These are phyloP conservation scores for Penicillium paneum DNA, from an alignment of 2,329 filamentous ascomycete genomes.

Conservation along the genomic window DNA sequence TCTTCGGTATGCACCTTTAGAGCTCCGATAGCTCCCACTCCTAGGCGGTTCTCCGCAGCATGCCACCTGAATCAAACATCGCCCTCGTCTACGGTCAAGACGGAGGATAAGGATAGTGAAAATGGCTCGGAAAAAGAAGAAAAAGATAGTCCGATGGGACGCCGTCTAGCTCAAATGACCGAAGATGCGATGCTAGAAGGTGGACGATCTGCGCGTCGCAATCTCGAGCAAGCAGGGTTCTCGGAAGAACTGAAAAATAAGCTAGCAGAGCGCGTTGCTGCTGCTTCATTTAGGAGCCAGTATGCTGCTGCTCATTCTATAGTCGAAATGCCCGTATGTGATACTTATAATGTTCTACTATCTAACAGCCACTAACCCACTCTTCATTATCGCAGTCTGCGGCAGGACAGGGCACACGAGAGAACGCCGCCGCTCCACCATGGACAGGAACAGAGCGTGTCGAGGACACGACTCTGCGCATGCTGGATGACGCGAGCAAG, in stretches of 20 bases:
- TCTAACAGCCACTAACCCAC: background rate
- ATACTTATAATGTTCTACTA: background rate
- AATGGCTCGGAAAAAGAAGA: slow-evolving; percentile 29
- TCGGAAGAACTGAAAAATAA: slow-evolving; percentile 58
- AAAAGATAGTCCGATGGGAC: slow-evolving; percentile 55
- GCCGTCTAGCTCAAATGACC: slow-evolving; percentile 58
- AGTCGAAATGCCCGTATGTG: slow-evolving; percentile 50
- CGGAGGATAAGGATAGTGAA: slow-evolving; percentile 12
- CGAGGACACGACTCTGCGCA: slow-evolving; percentile 75
- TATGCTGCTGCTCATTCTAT: slow-evolving; percentile 55
- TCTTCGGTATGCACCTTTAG: slow-evolving; percentile 13
- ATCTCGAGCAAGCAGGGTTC: slow-evolving; percentile 61
- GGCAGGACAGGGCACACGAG: slow-evolving; percentile 66
- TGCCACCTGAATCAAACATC: slow-evolving; percentile 25
- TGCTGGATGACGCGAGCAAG: slow-evolving; percentile 65
- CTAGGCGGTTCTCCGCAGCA: slow-evolving; percentile 23
- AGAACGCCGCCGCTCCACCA: slow-evolving; percentile 63
- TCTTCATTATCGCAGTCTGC: slow-evolving; percentile 39
- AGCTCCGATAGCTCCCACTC: slow-evolving; percentile 10
- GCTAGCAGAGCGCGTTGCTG: slow-evolving; percentile 58
- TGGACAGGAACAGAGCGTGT: slow-evolving; percentile 78
- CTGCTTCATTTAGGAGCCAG: slow-evolving; percentile 53
- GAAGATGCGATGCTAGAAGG: slow-evolving; percentile 57
- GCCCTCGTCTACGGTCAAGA: slow-evolving; percentile 12
- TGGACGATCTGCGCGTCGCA: slow-evolving; percentile 53